These are phyloP conservation scores for Cryptomeria japonica DNA, from an alignment of 75 land plant species.

Conservation along the genomic window DNA sequence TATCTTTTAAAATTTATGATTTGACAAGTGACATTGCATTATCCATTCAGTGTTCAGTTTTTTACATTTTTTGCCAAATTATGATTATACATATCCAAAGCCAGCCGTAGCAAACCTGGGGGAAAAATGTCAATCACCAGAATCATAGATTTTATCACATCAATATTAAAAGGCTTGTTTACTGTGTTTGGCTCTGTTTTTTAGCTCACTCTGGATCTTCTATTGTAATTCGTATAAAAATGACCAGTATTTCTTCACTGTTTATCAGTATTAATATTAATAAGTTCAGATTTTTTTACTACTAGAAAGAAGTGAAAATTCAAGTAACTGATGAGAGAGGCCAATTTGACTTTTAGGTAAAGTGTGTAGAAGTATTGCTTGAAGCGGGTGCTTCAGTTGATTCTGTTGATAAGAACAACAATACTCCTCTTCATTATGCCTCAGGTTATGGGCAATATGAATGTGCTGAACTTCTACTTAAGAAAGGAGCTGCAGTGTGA, in stretches of 20 bases:
- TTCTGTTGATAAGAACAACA: conserved; percentile 20
- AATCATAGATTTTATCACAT: no score
- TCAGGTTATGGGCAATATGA: conserved; percentile 22
- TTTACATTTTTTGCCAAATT: no score
- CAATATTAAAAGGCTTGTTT: background rate
- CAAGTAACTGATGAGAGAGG: background rate
- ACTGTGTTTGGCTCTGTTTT: background rate
- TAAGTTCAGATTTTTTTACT: background rate
- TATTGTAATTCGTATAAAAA: background rate
- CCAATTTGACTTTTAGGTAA: conserved; percentile 7
- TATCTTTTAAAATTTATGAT: no score
- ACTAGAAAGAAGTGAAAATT: no score
- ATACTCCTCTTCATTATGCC: conserved; percentile 23
- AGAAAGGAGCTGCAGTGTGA: conserved; percentile 43
- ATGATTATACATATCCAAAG: no score
- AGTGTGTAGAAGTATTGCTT: conserved; percentile 39
- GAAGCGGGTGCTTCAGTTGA: conserved; percentile 42
- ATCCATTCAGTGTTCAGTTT: no score
- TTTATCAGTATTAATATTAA: background rate
- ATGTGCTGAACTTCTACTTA: conserved; percentile 44
- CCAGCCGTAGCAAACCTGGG: no score
- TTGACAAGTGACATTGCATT: no score
- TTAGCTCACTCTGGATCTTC: background rate
- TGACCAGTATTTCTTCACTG: background rate
- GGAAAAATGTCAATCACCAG: no score